Base-by-base conservation (phyloP, 176 grass and related monocot genomes). In the Triticum dicoccoides region DNA sequence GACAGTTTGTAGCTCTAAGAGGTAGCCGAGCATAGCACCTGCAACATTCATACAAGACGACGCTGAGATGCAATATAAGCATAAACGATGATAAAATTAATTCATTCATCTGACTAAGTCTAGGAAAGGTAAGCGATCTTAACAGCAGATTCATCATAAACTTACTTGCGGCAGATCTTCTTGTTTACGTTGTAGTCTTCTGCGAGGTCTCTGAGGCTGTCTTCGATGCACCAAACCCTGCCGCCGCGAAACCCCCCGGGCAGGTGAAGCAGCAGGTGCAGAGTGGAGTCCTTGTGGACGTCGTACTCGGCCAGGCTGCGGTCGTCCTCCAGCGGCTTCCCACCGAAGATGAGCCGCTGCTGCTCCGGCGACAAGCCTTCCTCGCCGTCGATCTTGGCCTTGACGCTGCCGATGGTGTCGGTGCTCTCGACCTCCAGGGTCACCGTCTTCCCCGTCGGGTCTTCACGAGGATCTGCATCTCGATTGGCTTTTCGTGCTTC, bases 321-420 rank as follows among this genome's bases (percentile, higher is more conserved):
- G 29, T 54, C 83, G 21, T 92, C 90, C 61, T 90, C 91, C 65
- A 90, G 80, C 91, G 89, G 87, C 83, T 83, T 92, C 27, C 87
- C 87, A 0, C 65, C 90, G 63, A 89, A 92, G 78, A 92, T 89
- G 39, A 92, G 83, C 41, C 90, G 71, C 63, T 92, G 90, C 79
- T 92, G 73, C 21, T 92, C 90, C 41, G 86, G 83, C 1, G 78
- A 18, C 14, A 56, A 15, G 15, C 51, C 87, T 84, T 89, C 87
- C 65, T 84, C 80, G 76, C 65, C 91, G 52, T 91, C 91, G 79
- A 96, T 90, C 94, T 90, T 91, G 24, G 84, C 79, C 84, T 91
- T 93, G 84, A 96, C 87, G 78, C 54, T 82, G 64, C 71, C 87
- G 78, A 93, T 65, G 78, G 91, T 88, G 84, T 95, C 91, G 88